phyloP scores from a whole-genome alignment of 148 eudicot species.

The Rhododendron mucronatum region DNA sequence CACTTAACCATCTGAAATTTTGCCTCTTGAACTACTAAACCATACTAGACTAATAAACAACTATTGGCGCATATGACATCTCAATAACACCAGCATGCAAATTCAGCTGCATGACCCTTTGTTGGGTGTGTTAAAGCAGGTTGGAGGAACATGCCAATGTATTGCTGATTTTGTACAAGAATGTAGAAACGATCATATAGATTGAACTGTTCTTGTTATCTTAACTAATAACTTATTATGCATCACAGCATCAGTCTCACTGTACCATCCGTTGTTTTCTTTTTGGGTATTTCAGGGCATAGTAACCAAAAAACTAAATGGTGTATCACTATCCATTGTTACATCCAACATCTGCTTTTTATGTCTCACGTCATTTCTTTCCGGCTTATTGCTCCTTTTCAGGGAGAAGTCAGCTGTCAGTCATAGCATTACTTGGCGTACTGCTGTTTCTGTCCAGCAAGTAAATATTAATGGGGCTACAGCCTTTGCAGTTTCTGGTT shows the following conservation, averaged over 20 bases:
- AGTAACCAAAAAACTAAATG: not conserved
- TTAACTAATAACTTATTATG: not conserved
- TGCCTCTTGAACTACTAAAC: not conserved
- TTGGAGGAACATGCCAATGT: not conserved
- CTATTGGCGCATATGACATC: not conserved
- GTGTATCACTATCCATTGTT: not conserved
- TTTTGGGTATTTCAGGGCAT: not conserved
- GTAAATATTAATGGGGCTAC: constrained; percentile 75
- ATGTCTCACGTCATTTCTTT: not conserved
- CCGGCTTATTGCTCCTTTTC: constrained; percentile 10
- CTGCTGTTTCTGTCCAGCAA: constrained; percentile 56
- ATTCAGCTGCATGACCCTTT: not conserved
- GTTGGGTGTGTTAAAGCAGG: not conserved
- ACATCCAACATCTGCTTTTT: not conserved
- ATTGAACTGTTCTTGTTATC: not conserved
- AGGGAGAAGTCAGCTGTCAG: constrained; percentile 94
- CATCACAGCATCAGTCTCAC: not conserved
- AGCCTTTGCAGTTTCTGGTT: constrained; percentile 87
- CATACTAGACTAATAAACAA: not conserved
- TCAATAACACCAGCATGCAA: not conserved
- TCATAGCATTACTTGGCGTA: constrained; percentile 71
- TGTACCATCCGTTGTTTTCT: not conserved
- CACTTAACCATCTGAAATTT: not conserved
- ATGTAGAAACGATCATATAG: not conserved
- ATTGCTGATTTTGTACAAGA: not conserved